These are phyloP conservation scores for Physaria fendleri DNA, from an alignment of 345 rosid genomes.

Conservation along the genomic window DNA sequence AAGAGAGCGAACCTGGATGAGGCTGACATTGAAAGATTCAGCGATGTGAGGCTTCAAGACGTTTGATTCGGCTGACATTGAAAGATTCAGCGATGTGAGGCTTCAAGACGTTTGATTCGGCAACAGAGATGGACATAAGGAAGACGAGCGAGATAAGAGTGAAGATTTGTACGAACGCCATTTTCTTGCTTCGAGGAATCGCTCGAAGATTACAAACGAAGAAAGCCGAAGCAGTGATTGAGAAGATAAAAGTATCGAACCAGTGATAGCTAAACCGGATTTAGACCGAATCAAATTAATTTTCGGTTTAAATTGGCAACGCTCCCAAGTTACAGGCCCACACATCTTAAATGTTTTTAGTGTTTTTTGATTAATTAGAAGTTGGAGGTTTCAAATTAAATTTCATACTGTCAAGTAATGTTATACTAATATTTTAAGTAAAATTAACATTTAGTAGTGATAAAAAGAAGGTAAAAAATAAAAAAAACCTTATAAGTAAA, in stretches of 20 bases:
- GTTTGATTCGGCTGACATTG: slow-evolving; percentile 44
- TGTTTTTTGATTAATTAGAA: too few species aligned
- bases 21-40: slow-evolving; percentile 48
- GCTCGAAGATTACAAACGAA: background rate
- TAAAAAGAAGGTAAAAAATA: too few species aligned
- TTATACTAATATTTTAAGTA: too few species aligned
- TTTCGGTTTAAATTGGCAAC: background rate
- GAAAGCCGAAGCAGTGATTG: background rate
- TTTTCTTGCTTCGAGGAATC: slow-evolving; percentile 17
- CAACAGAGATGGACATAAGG: slow-evolving; percentile 7
- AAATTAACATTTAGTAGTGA: too few species aligned
- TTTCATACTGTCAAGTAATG: too few species aligned
- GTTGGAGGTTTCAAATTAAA: too few species aligned
- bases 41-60: slow-evolving; percentile 38
- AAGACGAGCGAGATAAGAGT: slow-evolving; percentile 25
- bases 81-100: slow-evolving; percentile 44
- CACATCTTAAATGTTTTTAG: too few species aligned
- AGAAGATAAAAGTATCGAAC: background rate
- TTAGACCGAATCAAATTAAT: background rate
- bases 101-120: slow-evolving; percentile 25
- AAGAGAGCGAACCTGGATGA: slow-evolving; percentile 46
- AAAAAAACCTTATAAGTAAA: too few species aligned
- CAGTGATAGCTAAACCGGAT: background rate
- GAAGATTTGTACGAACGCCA: slow-evolving; percentile 7
- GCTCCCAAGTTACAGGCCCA: background rate